These are phyloP conservation scores for Dendrobium huoshanense DNA, from an alignment of 106 monocot species.

Conservation along the genomic window DNA sequence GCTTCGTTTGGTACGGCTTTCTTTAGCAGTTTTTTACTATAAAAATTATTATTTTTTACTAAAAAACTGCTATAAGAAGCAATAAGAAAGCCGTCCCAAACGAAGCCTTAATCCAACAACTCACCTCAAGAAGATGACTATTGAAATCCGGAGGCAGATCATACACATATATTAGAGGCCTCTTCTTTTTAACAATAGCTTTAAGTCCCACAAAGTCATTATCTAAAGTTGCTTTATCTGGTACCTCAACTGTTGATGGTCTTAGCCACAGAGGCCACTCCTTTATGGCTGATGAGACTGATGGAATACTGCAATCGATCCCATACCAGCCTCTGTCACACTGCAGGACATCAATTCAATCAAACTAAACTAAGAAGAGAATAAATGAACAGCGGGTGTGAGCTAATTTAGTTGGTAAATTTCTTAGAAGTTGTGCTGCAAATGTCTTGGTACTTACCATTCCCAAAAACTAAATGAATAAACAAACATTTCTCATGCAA, in stretches of 20 bases:
- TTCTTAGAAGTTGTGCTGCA: no score
- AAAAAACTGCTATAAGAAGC: no score
- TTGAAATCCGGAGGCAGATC: constrained; percentile 93
- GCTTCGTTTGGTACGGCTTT: no score
- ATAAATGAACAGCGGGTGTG: neutral
- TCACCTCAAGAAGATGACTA: constrained; percentile 87
- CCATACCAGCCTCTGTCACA: constrained; percentile 83
- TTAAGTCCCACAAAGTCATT: constrained; percentile 21
- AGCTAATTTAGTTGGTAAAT: no score
- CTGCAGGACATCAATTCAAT: constrained; percentile 25
- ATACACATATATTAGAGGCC: constrained; percentile 97
- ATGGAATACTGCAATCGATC: constrained; percentile 94
- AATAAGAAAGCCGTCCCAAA: no score
- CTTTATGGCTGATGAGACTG: constrained; percentile 39
- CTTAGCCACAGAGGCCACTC: constrained; percentile 80
- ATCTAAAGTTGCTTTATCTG: constrained; percentile 24
- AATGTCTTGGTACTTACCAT: no score
- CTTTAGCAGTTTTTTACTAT: no score
- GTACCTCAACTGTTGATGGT: constrained; percentile 47
- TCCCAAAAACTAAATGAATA: neutral
- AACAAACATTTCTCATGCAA: neutral
- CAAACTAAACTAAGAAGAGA: neutral
- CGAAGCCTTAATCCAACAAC: neutral
- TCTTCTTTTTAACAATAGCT: constrained; percentile 56
- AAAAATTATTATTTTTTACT: no score